A percentile compares a stretch with the other conserved stretches of the same genome.
These are phyloP conservation scores for Leishmania turanica DNA, from an alignment of 208 protist species.

Conservation along the genomic window DNA sequence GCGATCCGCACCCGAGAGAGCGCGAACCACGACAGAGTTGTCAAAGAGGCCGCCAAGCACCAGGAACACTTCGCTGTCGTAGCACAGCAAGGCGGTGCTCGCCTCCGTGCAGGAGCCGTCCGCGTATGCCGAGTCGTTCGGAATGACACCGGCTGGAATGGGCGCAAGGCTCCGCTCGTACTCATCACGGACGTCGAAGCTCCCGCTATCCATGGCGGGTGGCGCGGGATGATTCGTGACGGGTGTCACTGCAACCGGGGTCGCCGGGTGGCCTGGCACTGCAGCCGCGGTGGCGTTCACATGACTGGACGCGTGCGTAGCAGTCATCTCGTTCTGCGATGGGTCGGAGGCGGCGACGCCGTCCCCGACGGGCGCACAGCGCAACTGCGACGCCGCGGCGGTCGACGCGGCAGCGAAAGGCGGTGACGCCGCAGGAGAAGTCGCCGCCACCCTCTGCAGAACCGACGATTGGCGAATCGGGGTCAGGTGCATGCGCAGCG, in stretches of 20 bases:
- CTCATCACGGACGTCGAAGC: conserved; percentile 71
- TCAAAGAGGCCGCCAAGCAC: conserved; percentile 85
- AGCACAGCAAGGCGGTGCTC: conserved; percentile 66
- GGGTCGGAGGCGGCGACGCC: background rate
- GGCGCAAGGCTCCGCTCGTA: conserved; percentile 59
- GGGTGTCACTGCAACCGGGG: background rate
- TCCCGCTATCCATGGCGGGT: conserved; percentile 15
- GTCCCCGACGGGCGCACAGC: background rate
- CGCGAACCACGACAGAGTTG: conserved; percentile 73
- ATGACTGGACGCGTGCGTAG: background rate
- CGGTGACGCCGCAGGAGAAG: conserved; percentile 1
- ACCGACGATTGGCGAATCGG: conserved; percentile 14
- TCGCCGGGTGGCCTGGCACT: background rate
- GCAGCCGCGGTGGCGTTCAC: background rate
- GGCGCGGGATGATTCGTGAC: background rate
- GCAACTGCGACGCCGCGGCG: background rate
- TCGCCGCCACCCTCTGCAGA: background rate
- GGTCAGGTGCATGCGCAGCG: conserved; percentile 36
- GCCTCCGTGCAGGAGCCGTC: conserved; percentile 61
- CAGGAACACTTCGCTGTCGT: conserved; percentile 72
- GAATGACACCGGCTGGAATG: conserved; percentile 63
- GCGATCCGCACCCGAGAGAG: conserved; percentile 38
- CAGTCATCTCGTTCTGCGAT: background rate
- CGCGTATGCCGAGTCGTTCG: conserved; percentile 33
- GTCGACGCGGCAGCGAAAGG: background rate